A percentile compares a stretch with the other conserved stretches of the same genome.
phyloP scores from a whole-genome alignment of 495 filamentous ascomycete genomes.

The Barbatosphaeria neglecta region DNA sequence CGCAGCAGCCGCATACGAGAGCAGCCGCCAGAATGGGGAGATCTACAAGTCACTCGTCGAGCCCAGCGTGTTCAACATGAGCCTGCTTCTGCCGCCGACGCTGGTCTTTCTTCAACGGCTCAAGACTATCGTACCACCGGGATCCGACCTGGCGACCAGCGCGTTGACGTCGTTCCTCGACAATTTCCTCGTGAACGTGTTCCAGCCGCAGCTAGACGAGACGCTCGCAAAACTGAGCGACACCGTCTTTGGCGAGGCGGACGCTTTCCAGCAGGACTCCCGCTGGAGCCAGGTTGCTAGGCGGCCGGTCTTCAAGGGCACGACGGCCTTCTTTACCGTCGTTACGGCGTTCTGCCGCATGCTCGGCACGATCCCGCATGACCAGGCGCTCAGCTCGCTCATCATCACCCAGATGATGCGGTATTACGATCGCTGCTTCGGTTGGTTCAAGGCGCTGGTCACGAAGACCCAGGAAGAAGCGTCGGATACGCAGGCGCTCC shows the following conservation, averaged over 20 bases:
- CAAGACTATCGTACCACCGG: slow-evolving; percentile 80
- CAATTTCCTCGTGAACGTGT: slow-evolving; percentile 96
- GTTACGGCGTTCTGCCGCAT: slow-evolving; percentile 87
- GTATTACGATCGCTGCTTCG: slow-evolving; percentile 83
- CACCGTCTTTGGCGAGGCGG: slow-evolving; percentile 65
- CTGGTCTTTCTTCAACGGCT: slow-evolving; percentile 82
- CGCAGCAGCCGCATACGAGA: slow-evolving; percentile 14
- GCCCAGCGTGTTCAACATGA: slow-evolving; percentile 97
- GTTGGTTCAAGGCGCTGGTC: slow-evolving; percentile 71
- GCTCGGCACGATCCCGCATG: slow-evolving; percentile 89
- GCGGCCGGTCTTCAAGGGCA: slow-evolving; percentile 87
- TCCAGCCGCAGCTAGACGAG: slow-evolving; percentile 92
- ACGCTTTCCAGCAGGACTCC: slow-evolving; percentile 80
- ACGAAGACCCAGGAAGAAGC: slow-evolving; percentile 39
- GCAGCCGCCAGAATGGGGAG: slow-evolving; percentile 40
- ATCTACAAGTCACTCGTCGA: slow-evolving; percentile 63
- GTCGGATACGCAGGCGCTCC: slow-evolving; percentile 35
- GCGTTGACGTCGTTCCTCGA: slow-evolving; percentile 93
- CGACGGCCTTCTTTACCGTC: slow-evolving; percentile 73
- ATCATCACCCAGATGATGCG: slow-evolving; percentile 81
- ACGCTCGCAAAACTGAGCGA: slow-evolving; percentile 82
- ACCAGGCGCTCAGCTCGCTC: slow-evolving; percentile 85
- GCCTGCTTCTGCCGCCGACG: slow-evolving; percentile 83
- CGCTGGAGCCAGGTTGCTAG: slow-evolving; percentile 67
- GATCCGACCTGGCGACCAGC: slow-evolving; percentile 70